These are phyloP conservation scores for Brachypodium distachyon DNA, from an alignment of 202 grass and related monocot species.

Conservation along the genomic window DNA sequence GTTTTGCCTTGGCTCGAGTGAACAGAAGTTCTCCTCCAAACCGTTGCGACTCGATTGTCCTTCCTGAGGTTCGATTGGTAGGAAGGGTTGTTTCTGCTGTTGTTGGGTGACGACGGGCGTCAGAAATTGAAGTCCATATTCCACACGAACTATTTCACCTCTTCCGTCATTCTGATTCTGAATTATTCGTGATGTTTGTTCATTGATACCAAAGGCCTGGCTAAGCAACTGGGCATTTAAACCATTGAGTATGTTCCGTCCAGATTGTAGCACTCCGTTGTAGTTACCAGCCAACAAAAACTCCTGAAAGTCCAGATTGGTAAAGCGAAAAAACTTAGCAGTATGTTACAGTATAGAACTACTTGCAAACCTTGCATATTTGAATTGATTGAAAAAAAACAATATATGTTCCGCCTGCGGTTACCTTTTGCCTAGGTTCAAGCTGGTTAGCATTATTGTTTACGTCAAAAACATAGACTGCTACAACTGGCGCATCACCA, in stretches of 20 bases:
- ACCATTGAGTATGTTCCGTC: constrained; percentile 26
- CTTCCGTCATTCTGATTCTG: constrained; percentile 17
- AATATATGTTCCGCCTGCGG: too few relatives aligned
- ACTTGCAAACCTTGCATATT: neutral
- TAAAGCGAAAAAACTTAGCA: neutral
- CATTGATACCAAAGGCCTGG: constrained; percentile 31
- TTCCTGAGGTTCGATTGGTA: neutral
- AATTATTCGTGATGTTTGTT: constrained; percentile 15
- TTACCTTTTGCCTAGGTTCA: constrained; percentile 25
- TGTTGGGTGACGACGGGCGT: constrained; percentile 3
- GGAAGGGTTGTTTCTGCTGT: neutral
- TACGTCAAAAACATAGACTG: constrained; percentile 18
- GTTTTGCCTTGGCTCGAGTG: constrained; percentile 29
- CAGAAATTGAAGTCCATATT: neutral
- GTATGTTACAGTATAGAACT: neutral
- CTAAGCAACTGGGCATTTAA: constrained; percentile 27
- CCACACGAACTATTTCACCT: neutral
- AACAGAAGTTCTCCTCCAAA: constrained; percentile 42
- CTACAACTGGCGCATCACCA: constrained; percentile 21
- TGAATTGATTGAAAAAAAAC: neutral
- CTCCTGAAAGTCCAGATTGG: neutral
- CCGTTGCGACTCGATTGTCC: constrained; percentile 13
- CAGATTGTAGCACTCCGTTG: neutral
- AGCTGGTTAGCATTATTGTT: constrained; percentile 38
- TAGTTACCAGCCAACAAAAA: constrained; percentile 29